Base-by-base conservation (phyloP, 2,329 filamentous ascomycete species). In the Botryotinia globosa region DNA sequence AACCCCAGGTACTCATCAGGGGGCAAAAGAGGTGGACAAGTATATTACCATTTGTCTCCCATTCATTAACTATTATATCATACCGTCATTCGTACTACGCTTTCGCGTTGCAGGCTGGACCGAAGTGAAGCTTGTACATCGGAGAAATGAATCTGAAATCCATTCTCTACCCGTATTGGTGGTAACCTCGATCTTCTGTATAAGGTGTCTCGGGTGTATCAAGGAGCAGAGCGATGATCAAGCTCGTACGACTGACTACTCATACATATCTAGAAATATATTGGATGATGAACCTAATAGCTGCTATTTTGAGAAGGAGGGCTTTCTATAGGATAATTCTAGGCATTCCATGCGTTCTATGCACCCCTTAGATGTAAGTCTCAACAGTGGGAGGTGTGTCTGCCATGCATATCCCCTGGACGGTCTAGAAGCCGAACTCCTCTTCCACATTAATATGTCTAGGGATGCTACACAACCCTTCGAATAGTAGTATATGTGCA, bases 1-100 rank as follows among this genome's bases (percentile, higher is more conserved):
- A 72, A 67, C 16, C 37, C 32, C 4, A 18, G 44, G 37, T 12
- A 37, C 51, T 67, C 61, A 48, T 71, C 69, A 65, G 62, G 62
- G 54, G 58, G 16, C 25, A 54, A n/a, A 39, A 34, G 32, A 71
- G 59, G 22, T 25, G 44, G 63, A 51, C 48, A 62, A 10, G 32
- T 45, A 62, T 25, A 29, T 34, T 44, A 45, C 51, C 10, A 44
- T 61, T 29, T 14, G 63, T 51, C 44, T 66, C 34, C 44, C 44
- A 45, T 54, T 66, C 18, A 29, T 66, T 66, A 66, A 51, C 48
- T 25, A 34, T 42, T 56, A 42, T 32, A 37, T 39, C 48, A 45
- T 45, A 54, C 9, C 29, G 45, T 54, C 51, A 39, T 25, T 61
- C 59, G 59, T 39, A n/a, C 16, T 29, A 42, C 59, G 12, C 39